These are phyloP conservation scores for Alisma plantagoaquatica DNA, from an alignment of 106 monocot species.

Conservation along the genomic window DNA sequence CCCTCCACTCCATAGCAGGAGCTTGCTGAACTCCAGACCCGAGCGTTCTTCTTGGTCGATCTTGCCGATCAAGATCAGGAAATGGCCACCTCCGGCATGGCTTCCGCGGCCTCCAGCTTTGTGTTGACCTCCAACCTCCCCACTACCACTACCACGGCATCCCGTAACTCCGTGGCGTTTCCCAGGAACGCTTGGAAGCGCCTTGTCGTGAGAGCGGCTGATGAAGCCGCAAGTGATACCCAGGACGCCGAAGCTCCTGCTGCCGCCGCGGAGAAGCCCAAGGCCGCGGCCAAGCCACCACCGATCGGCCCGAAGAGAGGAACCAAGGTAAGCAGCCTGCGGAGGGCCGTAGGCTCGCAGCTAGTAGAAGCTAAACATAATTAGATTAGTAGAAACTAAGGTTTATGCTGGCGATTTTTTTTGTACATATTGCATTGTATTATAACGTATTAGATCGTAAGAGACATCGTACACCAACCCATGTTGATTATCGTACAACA, in stretches of 20 bases:
- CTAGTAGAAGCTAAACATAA: too few species aligned
- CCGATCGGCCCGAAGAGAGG: conserved; percentile 75
- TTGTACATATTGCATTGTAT: too few species aligned
- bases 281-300: conserved; percentile 20
- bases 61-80: too few species aligned
- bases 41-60: too few species aligned
- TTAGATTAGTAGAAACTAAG: too few species aligned
- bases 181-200: conserved; percentile 12
- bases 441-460: too few species aligned
- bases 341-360: too few species aligned
- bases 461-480: too few species aligned
- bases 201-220: conserved; percentile 52
- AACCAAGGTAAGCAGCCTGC: conserved; percentile 47
- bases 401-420: too few species aligned
- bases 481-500: not conserved
- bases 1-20: not conserved
- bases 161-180: conserved; percentile 23
- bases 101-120: conserved; percentile 59
- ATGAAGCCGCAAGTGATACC: conserved; percentile 12
- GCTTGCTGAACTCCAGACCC: not conserved
- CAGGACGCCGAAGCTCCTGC: conserved; percentile 7
- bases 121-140: conserved; percentile 22
- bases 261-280: not conserved
- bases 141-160: conserved; percentile 9
- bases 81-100: conserved; percentile 58